phyloP scores from a whole-genome alignment of 352 stramenopile species.

The Phytophthora citrophthora region DNA sequence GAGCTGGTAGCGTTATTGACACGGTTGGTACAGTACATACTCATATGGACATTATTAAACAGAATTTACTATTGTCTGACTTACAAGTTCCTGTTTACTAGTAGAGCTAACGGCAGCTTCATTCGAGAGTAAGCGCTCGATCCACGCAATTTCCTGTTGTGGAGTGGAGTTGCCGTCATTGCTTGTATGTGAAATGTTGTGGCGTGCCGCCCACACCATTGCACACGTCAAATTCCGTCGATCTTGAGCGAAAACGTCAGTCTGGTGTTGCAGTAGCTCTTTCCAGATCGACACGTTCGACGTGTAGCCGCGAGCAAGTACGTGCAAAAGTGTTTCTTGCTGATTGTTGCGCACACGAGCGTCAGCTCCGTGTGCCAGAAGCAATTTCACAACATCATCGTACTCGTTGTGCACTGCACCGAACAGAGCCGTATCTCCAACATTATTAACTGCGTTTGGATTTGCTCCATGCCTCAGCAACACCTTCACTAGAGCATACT shows the following conservation, averaged over 20 bases:
- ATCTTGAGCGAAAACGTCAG: constrained; percentile 24
- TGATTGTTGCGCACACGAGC: constrained; percentile 20
- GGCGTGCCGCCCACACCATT: constrained; percentile 22
- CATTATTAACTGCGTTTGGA: constrained; percentile 31
- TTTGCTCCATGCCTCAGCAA: constrained; percentile 37
- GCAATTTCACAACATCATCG: constrained; percentile 23
- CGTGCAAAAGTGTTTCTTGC: constrained; percentile 26
- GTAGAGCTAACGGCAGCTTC: constrained; percentile 8
- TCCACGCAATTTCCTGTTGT: constrained; percentile 9
- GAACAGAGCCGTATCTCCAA: constrained; percentile 41
- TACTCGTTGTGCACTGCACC: constrained; percentile 29
- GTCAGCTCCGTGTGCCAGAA: constrained; percentile 27
- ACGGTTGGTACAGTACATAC: too few relatives aligned
- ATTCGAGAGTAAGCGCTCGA: constrained; percentile 8
- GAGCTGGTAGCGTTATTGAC: too few relatives aligned
- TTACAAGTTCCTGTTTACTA: not conserved
- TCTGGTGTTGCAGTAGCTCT: constrained; percentile 24
- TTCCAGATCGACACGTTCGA: constrained; percentile 34
- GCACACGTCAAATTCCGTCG: constrained; percentile 21
- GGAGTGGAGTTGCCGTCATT: not conserved
- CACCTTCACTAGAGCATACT: constrained; percentile 32
- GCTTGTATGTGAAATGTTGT: not conserved
- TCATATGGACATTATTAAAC: too few relatives aligned
- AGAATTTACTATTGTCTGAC: too few relatives aligned
- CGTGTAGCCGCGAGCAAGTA: constrained; percentile 36